These are phyloP conservation scores for Russula virescens DNA, from an alignment of 768 basidiomycete genomes.

Conservation along the genomic window DNA sequence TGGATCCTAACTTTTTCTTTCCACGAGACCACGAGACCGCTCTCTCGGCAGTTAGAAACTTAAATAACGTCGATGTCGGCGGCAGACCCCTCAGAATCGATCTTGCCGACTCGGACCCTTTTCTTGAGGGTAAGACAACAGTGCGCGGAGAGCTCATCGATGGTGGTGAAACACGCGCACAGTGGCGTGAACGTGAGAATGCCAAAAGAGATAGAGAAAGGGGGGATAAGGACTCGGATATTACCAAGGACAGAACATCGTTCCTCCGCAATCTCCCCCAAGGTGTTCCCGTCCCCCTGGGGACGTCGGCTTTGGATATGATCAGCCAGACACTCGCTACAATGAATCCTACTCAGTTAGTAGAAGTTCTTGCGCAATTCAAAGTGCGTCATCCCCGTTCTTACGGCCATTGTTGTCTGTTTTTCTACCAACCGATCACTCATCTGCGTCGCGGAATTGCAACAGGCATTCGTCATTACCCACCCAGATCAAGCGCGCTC, in stretches of 20 bases:
- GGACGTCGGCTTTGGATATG: slow-evolving; percentile 66
- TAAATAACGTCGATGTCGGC: slow-evolving; percentile 88
- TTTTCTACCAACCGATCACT: not conserved
- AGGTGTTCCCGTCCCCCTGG: slow-evolving; percentile 69
- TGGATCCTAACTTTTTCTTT: not conserved
- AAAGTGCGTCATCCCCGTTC: slow-evolving; percentile 55
- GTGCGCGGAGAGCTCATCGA: slow-evolving; percentile 78
- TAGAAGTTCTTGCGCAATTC: slow-evolving; percentile 96
- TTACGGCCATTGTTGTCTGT: not conserved
- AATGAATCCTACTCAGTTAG: slow-evolving; percentile 76
- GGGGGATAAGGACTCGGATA: slow-evolving; percentile 24
- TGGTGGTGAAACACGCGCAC: slow-evolving; percentile 52
- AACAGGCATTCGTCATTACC: slow-evolving; percentile 84
- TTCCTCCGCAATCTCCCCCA: slow-evolving; percentile 67
- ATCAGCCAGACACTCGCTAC: slow-evolving; percentile 83
- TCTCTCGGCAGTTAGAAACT: slow-evolving; percentile 88
- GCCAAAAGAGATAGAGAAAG: slow-evolving; percentile 1
- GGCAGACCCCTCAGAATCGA: slow-evolving; percentile 93
- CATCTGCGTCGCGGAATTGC: not conserved
- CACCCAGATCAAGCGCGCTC: slow-evolving; percentile 85
- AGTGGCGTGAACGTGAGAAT: slow-evolving; percentile 47
- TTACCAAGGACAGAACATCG: slow-evolving; percentile 34
- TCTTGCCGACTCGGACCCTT: slow-evolving; percentile 88
- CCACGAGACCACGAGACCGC: slow-evolving; percentile 92
- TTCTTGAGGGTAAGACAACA: slow-evolving; percentile 86